Base-by-base conservation (phyloP, 1,284 basidiomycete genomes). In the Sparassis latifolia region DNA sequence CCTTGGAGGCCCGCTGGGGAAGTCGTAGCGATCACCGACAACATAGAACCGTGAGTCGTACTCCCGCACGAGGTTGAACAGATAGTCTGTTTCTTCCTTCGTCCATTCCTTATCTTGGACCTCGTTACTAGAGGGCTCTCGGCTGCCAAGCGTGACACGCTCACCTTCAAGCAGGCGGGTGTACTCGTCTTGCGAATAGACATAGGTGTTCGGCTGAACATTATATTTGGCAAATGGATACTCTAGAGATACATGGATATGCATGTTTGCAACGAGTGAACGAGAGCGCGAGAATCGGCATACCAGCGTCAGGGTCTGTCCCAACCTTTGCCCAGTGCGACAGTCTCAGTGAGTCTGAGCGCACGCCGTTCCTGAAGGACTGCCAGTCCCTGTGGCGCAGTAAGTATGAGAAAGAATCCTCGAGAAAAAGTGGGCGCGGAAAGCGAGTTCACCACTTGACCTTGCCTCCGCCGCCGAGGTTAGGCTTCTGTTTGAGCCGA, bases 171-270 rank as follows among this genome's bases (percentile, higher is more conserved):
- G 73, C 55, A 87, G 78, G 35, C 80, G 78, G 7, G 82, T 80
- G 66, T 99, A 99, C 71, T 99, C 97, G 54, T 94, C 91, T 60
- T 88, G 84, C 9, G 92, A 87, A 69, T 97, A 99, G 43, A 79
- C 78, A 71, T 89, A 92, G 2, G 80, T 69, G 6, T 80, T 77
- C 0, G 84, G 75, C 49, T 78, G 77, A 4, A 86, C 75, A 66
- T 92, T 88, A 70, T 92, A 97, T 59, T 85, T 87, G 40, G 83
- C 79, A 65, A 93, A 97, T 2, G 76, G 73, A 62, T 89, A 91
- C 38, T 86, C 84, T 89, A 50, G 27, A 3, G 5, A 39, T 7
- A 48, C 45, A 50, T 28, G 3, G 5, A 52, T 43, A 32, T 51
- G 12, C 20, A 9, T 46, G 32, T 32, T 33, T 10, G 31, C 27